A percentile compares a stretch with the other conserved stretches of the same genome.
Evolutionary conservation across 805 yeast genomes (phyloP).

Genomic region (Suhomyces vadensis): DNA sequence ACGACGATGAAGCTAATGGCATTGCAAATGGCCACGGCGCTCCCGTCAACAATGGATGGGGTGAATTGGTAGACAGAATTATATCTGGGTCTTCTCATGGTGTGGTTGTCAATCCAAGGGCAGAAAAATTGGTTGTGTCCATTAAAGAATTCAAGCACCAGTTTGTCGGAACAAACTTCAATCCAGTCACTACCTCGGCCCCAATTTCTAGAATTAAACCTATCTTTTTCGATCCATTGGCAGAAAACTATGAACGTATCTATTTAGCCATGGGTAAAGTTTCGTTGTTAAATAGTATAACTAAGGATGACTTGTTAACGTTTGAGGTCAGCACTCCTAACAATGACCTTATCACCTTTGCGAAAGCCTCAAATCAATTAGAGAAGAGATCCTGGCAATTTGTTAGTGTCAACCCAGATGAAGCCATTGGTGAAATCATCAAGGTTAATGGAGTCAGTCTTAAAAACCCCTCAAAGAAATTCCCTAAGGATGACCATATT

Average conservation of each 20-base stretch:
- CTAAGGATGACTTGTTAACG: slow-evolving; percentile 48
- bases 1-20: slow-evolving; percentile 14
- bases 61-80: slow-evolving; percentile 77
- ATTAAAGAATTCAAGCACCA: slow-evolving; percentile 70
- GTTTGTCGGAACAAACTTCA: slow-evolving; percentile 23
- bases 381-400: slow-evolving; percentile 62
- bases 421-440: slow-evolving; percentile 69
- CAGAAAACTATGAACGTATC: slow-evolving; percentile 58
- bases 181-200: slow-evolving; percentile 36
- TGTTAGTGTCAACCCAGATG: slow-evolving; percentile 69
- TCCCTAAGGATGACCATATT: slow-evolving; percentile 52
- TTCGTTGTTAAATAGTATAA: slow-evolving; percentile 26
- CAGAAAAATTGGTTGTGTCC: slow-evolving; percentile 66
- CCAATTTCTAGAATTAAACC: slow-evolving; percentile 69
- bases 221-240: slow-evolving; percentile 63
- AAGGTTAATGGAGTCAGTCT: slow-evolving; percentile 58
- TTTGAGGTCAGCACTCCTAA: slow-evolving; percentile 56
- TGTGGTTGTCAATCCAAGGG: slow-evolving; percentile 78
- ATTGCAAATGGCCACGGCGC: background rate
- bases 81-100: slow-evolving; percentile 74
- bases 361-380: slow-evolving; percentile 67
- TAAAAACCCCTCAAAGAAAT: slow-evolving; percentile 33
- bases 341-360: slow-evolving; percentile 51
- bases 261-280: slow-evolving; percentile 60
- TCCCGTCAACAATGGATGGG: slow-evolving; percentile 74